Percentiles rank a stretch among this genome's conserved stretches.
Conservation (phyloP, 352 stramenopile species). For the Phytophthora citricola region DNA sequence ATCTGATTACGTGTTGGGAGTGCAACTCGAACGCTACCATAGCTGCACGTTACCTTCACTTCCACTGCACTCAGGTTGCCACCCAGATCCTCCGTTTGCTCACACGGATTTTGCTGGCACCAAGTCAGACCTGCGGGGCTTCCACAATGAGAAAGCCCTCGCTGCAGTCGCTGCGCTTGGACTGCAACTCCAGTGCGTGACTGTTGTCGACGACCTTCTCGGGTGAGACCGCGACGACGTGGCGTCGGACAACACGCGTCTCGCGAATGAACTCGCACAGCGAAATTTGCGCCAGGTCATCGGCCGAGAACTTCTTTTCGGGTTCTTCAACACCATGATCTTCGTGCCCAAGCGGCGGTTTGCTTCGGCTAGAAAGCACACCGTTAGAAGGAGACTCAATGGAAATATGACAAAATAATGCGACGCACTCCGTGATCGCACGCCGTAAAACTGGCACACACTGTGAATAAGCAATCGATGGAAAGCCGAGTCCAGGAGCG, state of each 20-base stretch:
- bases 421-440: slow-evolving; percentile 82
- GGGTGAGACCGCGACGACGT: slow-evolving; percentile 25
- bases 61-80: slow-evolving; percentile 6
- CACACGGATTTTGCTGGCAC: not conserved
- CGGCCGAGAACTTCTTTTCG: slow-evolving; percentile 57
- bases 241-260: slow-evolving; percentile 54
- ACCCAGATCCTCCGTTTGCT: not conserved
- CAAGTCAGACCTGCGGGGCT: slow-evolving; percentile 61
- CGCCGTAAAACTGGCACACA: slow-evolving; percentile 88
- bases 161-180: slow-evolving; percentile 85
- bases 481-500: slow-evolving; percentile 84
- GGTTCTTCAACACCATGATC: slow-evolving; percentile 80
- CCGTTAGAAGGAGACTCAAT: slow-evolving; percentile 14
- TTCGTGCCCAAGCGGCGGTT: slow-evolving; percentile 79
- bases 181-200: slow-evolving; percentile 53
- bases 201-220: slow-evolving; percentile 35
- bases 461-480: slow-evolving; percentile 89
- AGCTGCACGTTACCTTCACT: slow-evolving; percentile 13
- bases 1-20: slow-evolving; percentile 28
- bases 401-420: not conserved
- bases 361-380: slow-evolving; percentile 55
- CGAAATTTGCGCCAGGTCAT: slow-evolving; percentile 65
- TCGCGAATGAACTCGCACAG: slow-evolving; percentile 83
- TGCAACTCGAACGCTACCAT: slow-evolving; percentile 14
- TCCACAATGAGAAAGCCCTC: slow-evolving; percentile 82